phyloP scores from a whole-genome alignment of 2,329 filamentous ascomycete species.

The Ophiostoma piceae region DNA sequence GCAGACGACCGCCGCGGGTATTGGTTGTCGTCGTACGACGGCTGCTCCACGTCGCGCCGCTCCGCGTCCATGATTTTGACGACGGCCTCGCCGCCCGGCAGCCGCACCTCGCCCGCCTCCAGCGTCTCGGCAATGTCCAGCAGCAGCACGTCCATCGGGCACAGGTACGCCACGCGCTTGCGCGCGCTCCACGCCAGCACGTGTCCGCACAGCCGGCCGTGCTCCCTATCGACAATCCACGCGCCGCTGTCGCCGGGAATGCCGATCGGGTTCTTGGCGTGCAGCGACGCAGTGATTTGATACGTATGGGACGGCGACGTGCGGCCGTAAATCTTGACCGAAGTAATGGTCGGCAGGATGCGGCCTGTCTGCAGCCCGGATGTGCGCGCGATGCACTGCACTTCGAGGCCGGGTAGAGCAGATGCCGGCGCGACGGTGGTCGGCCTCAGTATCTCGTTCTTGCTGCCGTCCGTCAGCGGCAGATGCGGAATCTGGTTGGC shows the following conservation, averaged over 20 bases:
- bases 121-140: constrained; percentile 79
- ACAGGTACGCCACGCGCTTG: constrained; percentile 82
- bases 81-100: constrained; percentile 57
- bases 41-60: neutral
- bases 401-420: constrained; percentile 66
- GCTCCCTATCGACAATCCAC: constrained; percentile 78
- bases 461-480: constrained; percentile 26
- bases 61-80: constrained; percentile 31
- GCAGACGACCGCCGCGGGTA: neutral
- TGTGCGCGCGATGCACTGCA: constrained; percentile 85
- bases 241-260: constrained; percentile 88
- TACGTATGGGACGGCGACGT: constrained; percentile 70
- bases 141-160: constrained; percentile 86
- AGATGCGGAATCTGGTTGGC: constrained; percentile 61
- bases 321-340: constrained; percentile 83
- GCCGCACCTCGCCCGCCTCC: constrained; percentile 61
- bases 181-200: constrained; percentile 81
- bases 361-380: constrained; percentile 74
- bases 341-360: constrained; percentile 71
- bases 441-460: constrained; percentile 41
- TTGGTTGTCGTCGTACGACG: neutral
- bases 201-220: constrained; percentile 81
- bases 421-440: constrained; percentile 54
- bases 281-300: constrained; percentile 40
- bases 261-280: constrained; percentile 42